phyloP scores from a whole-genome alignment of 495 filamentous ascomycete genomes.

The Talaromyces ruber region DNA sequence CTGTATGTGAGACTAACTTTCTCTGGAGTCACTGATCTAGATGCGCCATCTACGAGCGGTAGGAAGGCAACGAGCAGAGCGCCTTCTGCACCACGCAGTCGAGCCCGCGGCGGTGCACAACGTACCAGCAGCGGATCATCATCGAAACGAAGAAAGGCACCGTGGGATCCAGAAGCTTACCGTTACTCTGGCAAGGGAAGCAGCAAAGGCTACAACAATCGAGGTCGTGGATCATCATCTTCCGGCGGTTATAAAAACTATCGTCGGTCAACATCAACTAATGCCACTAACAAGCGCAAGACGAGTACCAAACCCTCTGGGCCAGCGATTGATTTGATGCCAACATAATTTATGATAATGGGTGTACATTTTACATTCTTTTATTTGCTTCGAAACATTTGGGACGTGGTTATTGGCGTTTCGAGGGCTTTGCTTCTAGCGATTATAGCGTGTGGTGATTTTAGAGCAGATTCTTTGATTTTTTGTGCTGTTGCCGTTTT shows the following conservation, averaged over 20 bases:
- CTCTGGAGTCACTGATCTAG: neutral
- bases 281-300: neutral
- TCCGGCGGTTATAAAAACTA: neutral
- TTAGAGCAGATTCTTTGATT: neutral
- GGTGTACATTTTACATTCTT: neutral
- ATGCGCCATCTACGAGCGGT: neutral
- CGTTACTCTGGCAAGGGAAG: neutral
- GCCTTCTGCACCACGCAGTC: conserved; percentile 1
- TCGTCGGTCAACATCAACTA: neutral
- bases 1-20: neutral
- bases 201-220: neutral
- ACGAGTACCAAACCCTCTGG: conserved; percentile 11
- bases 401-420: neutral
- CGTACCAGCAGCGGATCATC: conserved; percentile 1
- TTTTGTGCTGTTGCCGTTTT: neutral
- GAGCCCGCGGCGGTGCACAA: neutral
- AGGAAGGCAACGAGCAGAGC: neutral
- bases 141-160: neutral
- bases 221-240: neutral
- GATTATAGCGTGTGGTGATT: neutral
- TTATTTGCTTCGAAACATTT: neutral
- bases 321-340: conserved; percentile 39
- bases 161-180: neutral
- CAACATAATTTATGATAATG: conserved; percentile 18
- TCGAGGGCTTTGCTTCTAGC: neutral